Evolutionary conservation across 73 alveolate genomes (phyloP).

Genomic region (Paramecium primaurelia): DNA sequence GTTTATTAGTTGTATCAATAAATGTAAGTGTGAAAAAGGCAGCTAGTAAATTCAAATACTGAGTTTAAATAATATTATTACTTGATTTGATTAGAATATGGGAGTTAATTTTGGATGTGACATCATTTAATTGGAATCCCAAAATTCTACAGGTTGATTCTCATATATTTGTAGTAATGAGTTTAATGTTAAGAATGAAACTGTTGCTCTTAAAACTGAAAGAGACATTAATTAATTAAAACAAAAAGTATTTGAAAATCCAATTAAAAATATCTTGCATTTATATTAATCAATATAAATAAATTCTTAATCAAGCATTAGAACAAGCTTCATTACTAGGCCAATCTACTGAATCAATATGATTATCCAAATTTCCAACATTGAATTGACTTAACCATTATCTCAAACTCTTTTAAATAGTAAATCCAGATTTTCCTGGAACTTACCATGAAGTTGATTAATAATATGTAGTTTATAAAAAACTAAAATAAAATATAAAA

Average conservation of each 20-base stretch:
- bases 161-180: background rate
- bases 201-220: background rate
- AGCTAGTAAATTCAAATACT: background rate
- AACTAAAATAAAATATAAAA: background rate
- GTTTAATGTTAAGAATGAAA: conserved; percentile 1
- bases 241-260: conserved; percentile 22
- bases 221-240: background rate
- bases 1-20: background rate
- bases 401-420: background rate
- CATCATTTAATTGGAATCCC: background rate
- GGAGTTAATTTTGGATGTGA: conserved; percentile 11
- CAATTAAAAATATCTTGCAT: background rate
- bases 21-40: background rate
- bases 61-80: background rate
- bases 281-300: background rate
- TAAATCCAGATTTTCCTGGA: background rate
- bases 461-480: background rate
- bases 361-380: background rate
- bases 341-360: conserved; percentile 9
- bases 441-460: background rate
- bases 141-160: conserved; percentile 13
- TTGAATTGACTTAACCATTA: background rate
- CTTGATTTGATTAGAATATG: background rate
- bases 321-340: background rate
- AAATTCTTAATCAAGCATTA: background rate